Base-by-base conservation (phyloP, 208 protist genomes). In the Leishmania arabica region DNA sequence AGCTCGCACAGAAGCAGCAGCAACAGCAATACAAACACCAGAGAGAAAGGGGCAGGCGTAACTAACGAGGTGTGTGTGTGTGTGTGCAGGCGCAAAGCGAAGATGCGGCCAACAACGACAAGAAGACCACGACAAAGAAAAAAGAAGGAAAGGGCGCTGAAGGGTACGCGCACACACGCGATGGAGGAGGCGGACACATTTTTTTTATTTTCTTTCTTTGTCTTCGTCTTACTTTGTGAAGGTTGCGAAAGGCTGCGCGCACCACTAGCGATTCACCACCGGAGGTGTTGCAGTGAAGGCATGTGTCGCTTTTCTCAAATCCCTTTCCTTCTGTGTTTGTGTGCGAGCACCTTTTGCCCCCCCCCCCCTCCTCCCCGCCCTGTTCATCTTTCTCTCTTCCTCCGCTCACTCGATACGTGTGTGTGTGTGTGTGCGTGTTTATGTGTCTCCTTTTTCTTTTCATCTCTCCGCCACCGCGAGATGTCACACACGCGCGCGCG, bases 11-110 rank as follows among this genome's bases (percentile, higher is more conserved):
- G 74, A 53, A 31, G 51, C 54, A 84, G 64, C 69, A 34, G 78
- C 49, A 79, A 65, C 82, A 76, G 83, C 7, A 81, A 60, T 47
- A n/a, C 49, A 80, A 75, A 64, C 27, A n/a, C 31, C 31, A 73
- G 45, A 78, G 42, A 81, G n/a, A 73, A 66, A 51, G 75, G 62
- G 45, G 17, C 27, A 47, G 40, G 56, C 37, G 34, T 31, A 77
- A 34, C 31, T 65, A 40, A 65, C 4, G 40, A 15, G 40, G 17
- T 54, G 15, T 54, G 24, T 54, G 24, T 27, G 62, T 42, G 21
- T 9, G 15, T 9, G 54, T 56, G 40, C 51, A 70, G 34, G 31
- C 17, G 31, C 13, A 37, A 71, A 37, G 27, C 40, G 21, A 71
- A 24, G 24, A 71, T 45, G 40, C 37, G 24, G 31, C 8, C 31